Conservation (phyloP, 495 filamentous ascomycete genomes). For the Neurospora africana region DNA sequence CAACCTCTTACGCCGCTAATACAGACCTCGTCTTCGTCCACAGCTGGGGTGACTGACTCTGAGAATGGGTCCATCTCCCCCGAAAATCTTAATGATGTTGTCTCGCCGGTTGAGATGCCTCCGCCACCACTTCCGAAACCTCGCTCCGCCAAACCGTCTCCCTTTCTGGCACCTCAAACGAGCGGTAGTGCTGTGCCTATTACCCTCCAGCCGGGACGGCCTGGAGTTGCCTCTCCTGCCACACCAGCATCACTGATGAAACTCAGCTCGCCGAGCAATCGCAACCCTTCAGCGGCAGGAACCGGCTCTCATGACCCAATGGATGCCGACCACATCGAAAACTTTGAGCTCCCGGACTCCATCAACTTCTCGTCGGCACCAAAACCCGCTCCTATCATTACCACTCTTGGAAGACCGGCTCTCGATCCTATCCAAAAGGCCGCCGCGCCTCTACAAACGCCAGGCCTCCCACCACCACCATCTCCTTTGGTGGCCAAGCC, state of each 20-base stretch:
- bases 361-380: conserved; percentile 36
- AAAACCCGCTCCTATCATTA: conserved; percentile 36
- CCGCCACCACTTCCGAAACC: conserved; percentile 44
- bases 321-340: conserved; percentile 54
- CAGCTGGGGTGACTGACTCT: conserved; percentile 29
- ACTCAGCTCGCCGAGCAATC: conserved; percentile 33
- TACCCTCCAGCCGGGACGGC: conserved; percentile 12
- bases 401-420: conserved; percentile 24
- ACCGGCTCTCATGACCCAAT: conserved; percentile 25
- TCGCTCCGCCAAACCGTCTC: conserved; percentile 37
- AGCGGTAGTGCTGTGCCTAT: conserved; percentile 10
- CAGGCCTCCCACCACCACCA: conserved; percentile 33
- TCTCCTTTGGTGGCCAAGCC: conserved; percentile 36
- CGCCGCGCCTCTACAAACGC: conserved; percentile 18
- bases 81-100: conserved; percentile 31
- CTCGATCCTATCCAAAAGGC: conserved; percentile 4
- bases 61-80: conserved; percentile 47
- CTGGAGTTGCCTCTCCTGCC: conserved; percentile 45
- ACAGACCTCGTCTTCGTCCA: conserved; percentile 25
- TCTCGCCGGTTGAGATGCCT: conserved; percentile 38
- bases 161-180: conserved; percentile 35
- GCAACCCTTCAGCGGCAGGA: conserved; percentile 16
- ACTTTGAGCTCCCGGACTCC: conserved; percentile 54
- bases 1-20: conserved; percentile 11
- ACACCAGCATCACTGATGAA: conserved; percentile 85